Conservation (phyloP, 306 rosid species). For the Sicyos baderoa region DNA sequence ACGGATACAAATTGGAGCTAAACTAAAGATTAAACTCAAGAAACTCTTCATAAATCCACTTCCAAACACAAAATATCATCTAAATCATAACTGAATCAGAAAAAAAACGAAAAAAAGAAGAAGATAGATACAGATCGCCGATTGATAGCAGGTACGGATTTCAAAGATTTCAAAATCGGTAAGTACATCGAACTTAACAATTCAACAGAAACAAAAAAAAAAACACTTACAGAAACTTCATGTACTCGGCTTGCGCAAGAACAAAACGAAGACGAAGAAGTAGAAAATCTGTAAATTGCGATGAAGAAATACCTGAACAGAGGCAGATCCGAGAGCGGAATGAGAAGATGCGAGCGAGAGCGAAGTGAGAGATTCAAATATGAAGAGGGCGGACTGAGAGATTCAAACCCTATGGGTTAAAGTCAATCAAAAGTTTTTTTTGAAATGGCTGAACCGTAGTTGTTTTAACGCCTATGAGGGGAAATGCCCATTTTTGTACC, state of each 20-base stretch:
- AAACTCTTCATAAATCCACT: neutral
- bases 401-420: conserved; percentile 36
- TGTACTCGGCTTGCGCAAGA: conserved; percentile 22
- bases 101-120: neutral
- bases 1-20: neutral
- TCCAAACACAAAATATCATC: neutral
- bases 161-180: neutral
- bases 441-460: neutral
- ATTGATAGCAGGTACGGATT: neutral
- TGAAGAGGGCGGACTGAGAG: conserved; percentile 22
- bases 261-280: conserved; percentile 21
- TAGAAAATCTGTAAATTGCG: neutral
- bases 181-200: neutral
- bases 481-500: neutral
- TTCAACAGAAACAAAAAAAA: neutral
- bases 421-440: conserved; percentile 23
- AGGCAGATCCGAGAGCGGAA: conserved; percentile 35
- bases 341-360: neutral
- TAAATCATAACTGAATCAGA: neutral
- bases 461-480: conserved; percentile 28
- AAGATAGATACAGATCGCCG: neutral
- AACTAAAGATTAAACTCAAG: neutral
- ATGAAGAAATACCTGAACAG: conserved; percentile 22
- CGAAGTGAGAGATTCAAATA: conserved; percentile 14
- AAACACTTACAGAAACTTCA: conserved; percentile 24